These are phyloP conservation scores for Akanthomyces uredinophilus DNA, from an alignment of 2,329 filamentous ascomycete genomes.

Conservation along the genomic window DNA sequence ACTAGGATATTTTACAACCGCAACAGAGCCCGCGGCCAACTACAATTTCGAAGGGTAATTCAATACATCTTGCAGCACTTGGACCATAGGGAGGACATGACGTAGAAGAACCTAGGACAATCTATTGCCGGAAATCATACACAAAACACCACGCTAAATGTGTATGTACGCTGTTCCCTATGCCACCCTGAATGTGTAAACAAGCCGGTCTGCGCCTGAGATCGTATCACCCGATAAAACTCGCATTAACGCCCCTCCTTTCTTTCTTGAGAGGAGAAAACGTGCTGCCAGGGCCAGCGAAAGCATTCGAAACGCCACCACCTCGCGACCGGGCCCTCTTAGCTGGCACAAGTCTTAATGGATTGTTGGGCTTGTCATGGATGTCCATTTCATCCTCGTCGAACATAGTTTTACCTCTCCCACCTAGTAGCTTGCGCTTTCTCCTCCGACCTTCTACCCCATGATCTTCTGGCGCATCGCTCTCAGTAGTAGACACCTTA, in stretches of 20 bases:
- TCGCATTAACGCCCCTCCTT: slow-evolving; percentile 56
- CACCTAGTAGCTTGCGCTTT: slow-evolving; percentile 67
- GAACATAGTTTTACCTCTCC: slow-evolving; percentile 61
- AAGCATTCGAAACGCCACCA: slow-evolving; percentile 39
- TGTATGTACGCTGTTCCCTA: background rate
- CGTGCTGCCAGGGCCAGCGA: slow-evolving; percentile 38
- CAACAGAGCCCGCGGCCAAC: too few species aligned
- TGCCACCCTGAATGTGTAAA: background rate
- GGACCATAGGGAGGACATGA: background rate
- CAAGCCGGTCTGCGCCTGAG: background rate
- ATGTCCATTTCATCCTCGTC: slow-evolving; percentile 52
- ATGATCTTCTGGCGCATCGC: slow-evolving; percentile 17
- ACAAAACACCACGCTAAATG: background rate
- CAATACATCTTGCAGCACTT: background rate
- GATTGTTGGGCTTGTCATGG: background rate
- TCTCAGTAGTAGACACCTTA: background rate
- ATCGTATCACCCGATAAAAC: slow-evolving; percentile 45
- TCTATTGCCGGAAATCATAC: background rate
- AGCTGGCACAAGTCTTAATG: background rate
- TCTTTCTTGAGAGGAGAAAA: slow-evolving; percentile 74
- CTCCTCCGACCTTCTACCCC: slow-evolving; percentile 46
- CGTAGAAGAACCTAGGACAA: background rate
- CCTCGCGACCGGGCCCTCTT: slow-evolving; percentile 30
- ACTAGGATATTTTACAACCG: too few species aligned
- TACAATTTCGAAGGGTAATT: too few species aligned